These are phyloP conservation scores for Colletotrichum abscissum DNA, from an alignment of 2,329 filamentous ascomycete genomes.

Conservation along the genomic window DNA sequence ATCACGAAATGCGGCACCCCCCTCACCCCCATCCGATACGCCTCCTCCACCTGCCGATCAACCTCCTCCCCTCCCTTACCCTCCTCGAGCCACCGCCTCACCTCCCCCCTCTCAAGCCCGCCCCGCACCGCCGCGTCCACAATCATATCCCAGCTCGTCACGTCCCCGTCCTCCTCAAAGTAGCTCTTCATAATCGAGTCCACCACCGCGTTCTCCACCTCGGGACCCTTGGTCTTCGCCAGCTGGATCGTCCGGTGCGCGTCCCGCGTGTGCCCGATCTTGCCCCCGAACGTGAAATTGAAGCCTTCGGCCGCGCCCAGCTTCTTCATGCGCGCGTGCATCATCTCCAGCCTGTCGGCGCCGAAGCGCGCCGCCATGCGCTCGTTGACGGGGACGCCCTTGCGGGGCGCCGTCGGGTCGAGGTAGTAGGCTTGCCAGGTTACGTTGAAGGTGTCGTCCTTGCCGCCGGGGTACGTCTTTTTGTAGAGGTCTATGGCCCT, in stretches of 20 bases:
- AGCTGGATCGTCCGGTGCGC: constrained; percentile 82
- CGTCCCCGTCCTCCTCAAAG: constrained; percentile 73
- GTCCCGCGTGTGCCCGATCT: constrained; percentile 81
- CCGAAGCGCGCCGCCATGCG: constrained; percentile 76
- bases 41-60: constrained; percentile 64
- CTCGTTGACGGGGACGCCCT: constrained; percentile 56
- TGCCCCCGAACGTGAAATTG: constrained; percentile 77
- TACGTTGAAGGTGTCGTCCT: constrained; percentile 76
- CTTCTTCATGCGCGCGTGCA: constrained; percentile 66
- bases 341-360: constrained; percentile 65
- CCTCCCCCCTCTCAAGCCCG: constrained; percentile 64
- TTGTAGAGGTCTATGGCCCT: constrained; percentile 77
- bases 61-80: constrained; percentile 68
- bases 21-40: constrained; percentile 62
- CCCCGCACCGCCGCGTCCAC: constrained; percentile 62
- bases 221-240: constrained; percentile 61
- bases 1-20: constrained; percentile 83
- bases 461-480: constrained; percentile 66
- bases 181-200: constrained; percentile 73
- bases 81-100: constrained; percentile 63
- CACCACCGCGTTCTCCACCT: constrained; percentile 69
- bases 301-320: constrained; percentile 76
- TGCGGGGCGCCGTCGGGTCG: constrained; percentile 69
- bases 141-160: constrained; percentile 67
- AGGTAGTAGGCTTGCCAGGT: constrained; percentile 86